A percentile compares a stretch with the other conserved stretches of the same genome.
These are phyloP conservation scores for Batkoa obscura DNA, from an alignment of 371 early-diverging fungal genomes.

Conservation along the genomic window DNA sequence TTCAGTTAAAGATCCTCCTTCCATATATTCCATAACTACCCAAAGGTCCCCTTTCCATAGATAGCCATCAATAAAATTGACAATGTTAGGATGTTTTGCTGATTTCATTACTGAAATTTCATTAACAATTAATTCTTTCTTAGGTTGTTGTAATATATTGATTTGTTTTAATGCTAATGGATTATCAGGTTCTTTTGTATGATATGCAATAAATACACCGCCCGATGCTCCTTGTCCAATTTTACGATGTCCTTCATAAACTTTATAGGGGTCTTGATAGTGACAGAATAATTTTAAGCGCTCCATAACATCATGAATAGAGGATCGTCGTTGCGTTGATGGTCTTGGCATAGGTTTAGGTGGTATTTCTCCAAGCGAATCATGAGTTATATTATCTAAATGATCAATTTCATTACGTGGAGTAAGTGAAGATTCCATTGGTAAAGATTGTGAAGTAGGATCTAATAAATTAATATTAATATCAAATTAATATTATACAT, in stretches of 20 bases:
- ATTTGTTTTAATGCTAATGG: slow-evolving; percentile 77
- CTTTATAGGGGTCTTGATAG: slow-evolving; percentile 48
- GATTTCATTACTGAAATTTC: slow-evolving; percentile 53
- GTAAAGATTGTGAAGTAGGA: background rate
- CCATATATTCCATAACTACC: slow-evolving; percentile 67
- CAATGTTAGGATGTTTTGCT: slow-evolving; percentile 45
- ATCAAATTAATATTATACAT: too few species aligned
- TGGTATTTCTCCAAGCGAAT: background rate
- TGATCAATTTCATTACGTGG: background rate
- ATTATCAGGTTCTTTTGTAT: slow-evolving; percentile 30
- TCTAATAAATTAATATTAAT: background rate
- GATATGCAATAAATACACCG: slow-evolving; percentile 44
- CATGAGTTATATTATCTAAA: background rate
- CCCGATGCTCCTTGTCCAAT: slow-evolving; percentile 49
- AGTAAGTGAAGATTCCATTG: background rate
- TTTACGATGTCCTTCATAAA: slow-evolving; percentile 33
- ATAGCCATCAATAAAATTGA: slow-evolving; percentile 46
- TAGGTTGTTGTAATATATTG: slow-evolving; percentile 68
- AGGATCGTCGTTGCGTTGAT: background rate
- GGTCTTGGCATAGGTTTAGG: background rate
- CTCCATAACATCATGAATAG: slow-evolving; percentile 50
- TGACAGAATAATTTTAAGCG: slow-evolving; percentile 55
- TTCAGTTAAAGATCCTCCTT: slow-evolving; percentile 44
- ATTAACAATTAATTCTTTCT: slow-evolving; percentile 74
- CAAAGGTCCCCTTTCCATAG: slow-evolving; percentile 32